Base-by-base conservation (phyloP, 73 alveolate species). In the Diophrys appendiculata region DNA sequence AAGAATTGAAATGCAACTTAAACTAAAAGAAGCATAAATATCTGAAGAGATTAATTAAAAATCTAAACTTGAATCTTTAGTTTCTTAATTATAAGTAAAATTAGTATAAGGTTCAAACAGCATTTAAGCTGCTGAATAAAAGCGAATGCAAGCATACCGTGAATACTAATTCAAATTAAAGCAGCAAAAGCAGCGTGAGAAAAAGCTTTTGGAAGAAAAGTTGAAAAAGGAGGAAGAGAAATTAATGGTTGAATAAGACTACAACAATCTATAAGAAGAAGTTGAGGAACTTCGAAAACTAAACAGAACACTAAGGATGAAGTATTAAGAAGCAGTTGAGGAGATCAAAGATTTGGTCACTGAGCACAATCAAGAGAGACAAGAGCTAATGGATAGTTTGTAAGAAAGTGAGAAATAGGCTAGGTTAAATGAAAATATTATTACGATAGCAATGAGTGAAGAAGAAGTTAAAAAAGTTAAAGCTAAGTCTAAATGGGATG, bases 151-250 rank as follows among this genome's bases (percentile, higher is more conserved):
- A 30, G 25, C 33, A 28, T 78, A 90, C 35, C 64, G 90, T 26
- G 88, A 89, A 33, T 80, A 35, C 29, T 33, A 86, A 33, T 60
- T 75, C 71, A 88, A 93, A 77, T 85, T 87, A 30, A 91, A 95
- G 76, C 74, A 87, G 68, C 87, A 92, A 84, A 88, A 89, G 78
- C 82, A 92, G 88, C 84, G 89, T 84, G 94, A 92, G 77, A 89
- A 91, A 83, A 90, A 76, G 68, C 86, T 93, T 52, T 77, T 77
- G 73, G 69, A 93, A 35, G 78, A 78, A 28, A 86, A 90, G 31
- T 34, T 67, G 1, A 86, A 69, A 56, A 52, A 86, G 71, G 94
- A 86, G 56, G 96, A 90, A 56, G 96, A 85, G 69, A 68, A 75
- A 82, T 30, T 90, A 43, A 65, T 54, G 34, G 87, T 68, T 14